Evolutionary conservation across 169 alveolate genomes (phyloP).

Genomic region (Cryptosporidium ryanae): DNA sequence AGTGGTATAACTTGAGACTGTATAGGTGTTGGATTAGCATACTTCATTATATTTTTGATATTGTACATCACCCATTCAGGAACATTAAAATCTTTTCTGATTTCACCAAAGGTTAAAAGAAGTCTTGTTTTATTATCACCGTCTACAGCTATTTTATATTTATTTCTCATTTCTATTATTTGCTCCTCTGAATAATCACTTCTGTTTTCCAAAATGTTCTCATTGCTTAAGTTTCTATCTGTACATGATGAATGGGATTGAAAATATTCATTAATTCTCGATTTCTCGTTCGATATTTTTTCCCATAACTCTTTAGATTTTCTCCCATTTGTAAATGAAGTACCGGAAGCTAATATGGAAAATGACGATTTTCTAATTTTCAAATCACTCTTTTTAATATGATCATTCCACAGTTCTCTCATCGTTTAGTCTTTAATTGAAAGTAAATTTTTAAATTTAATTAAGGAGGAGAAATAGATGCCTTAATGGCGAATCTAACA

Average conservation of each 20-base stretch:
- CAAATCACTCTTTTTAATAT: background rate
- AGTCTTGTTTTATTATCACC: constrained; percentile 64
- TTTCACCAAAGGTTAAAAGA: constrained; percentile 30
- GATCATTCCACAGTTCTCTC: too few species aligned
- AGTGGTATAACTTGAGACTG: constrained; percentile 86
- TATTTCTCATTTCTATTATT: constrained; percentile 13
- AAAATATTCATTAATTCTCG: background rate
- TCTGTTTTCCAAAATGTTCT: background rate
- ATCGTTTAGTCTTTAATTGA: too few species aligned
- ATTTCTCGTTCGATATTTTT: constrained; percentile 29
- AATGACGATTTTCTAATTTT: constrained; percentile 28
- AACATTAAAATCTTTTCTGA: constrained; percentile 2
- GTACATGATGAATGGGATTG: background rate
- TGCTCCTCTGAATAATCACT: background rate
- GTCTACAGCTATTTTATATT: constrained; percentile 37
- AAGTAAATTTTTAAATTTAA: too few species aligned
- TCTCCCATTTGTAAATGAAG: constrained; percentile 62
- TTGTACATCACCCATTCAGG: constrained; percentile 54
- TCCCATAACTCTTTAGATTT: constrained; percentile 70
- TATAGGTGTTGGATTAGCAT: constrained; percentile 83
- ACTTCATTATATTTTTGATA: constrained; percentile 27
- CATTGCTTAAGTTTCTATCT: background rate
- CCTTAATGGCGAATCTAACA: too few species aligned
- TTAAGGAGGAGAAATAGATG: too few species aligned
- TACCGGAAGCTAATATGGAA: constrained; percentile 62